These are phyloP conservation scores for Xerocomellus intermedius DNA, from an alignment of 768 basidiomycete genomes.

Conservation along the genomic window DNA sequence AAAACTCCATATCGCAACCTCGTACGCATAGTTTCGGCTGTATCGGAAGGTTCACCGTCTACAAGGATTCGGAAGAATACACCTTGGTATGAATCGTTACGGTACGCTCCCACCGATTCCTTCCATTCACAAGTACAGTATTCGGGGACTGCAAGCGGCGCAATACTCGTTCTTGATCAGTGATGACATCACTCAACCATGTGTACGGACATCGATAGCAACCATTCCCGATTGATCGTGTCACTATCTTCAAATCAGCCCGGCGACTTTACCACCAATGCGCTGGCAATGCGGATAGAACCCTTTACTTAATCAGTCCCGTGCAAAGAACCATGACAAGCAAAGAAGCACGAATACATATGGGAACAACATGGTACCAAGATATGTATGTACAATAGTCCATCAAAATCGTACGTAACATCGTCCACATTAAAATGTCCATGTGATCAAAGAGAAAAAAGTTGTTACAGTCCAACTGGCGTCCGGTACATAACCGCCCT, in stretches of 20 bases:
- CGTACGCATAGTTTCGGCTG: slow-evolving; percentile 2
- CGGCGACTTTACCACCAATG: neutral
- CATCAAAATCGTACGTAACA: slow-evolving; percentile 17
- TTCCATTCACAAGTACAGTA: neutral
- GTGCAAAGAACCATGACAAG: neutral
- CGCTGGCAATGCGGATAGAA: neutral
- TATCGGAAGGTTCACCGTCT: slow-evolving; percentile 1
- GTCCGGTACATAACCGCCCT: neutral
- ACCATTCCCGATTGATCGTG: neutral
- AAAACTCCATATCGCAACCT: neutral
- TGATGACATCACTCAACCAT: slow-evolving; percentile 6
- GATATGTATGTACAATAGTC: neutral
- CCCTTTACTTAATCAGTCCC: neutral
- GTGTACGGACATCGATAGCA: neutral
- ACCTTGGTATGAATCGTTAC: neutral
- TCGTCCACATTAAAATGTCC: neutral
- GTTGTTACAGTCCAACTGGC: slow-evolving; percentile 2
- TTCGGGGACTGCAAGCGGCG: neutral
- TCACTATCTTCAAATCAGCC: neutral
- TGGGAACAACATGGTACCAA: neutral
- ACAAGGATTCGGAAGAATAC: neutral
- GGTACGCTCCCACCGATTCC: neutral
- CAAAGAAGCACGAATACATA: neutral
- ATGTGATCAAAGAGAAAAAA: neutral
- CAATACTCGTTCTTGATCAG: neutral